Conservation (phyloP, 2,329 filamentous ascomycete species). For the Fusarium sp. region DNA sequence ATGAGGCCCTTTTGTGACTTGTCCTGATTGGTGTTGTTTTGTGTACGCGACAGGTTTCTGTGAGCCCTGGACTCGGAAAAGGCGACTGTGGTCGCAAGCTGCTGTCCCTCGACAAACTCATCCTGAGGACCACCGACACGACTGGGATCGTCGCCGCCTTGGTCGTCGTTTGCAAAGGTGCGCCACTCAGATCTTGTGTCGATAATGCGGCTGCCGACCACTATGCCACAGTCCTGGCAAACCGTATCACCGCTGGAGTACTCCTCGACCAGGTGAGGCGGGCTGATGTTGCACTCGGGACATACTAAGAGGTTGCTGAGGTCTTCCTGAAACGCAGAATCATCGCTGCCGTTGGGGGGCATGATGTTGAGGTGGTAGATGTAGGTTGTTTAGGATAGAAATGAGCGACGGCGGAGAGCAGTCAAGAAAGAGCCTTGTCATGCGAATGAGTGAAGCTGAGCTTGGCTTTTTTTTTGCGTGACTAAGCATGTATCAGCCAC, state of each 20-base stretch:
- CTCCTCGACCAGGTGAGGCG: conserved; percentile 93
- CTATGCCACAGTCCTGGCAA: conserved; percentile 89
- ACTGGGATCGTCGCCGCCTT: conserved; percentile 94
- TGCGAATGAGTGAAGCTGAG: background rate
- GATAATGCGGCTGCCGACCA: conserved; percentile 89
- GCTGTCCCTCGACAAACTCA: conserved; percentile 86
- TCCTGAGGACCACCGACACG: conserved; percentile 97
- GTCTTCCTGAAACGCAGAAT: conserved; percentile 75
- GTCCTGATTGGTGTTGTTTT: conserved; percentile 85
- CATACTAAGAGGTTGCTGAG: conserved; percentile 87
- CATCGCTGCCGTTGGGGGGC: conserved; percentile 49
- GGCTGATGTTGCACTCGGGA: conserved; percentile 87
- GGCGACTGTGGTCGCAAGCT: conserved; percentile 87
- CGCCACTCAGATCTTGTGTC: conserved; percentile 98
- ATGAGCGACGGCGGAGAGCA: conserved; percentile 26
- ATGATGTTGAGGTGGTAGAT: conserved; percentile 58
- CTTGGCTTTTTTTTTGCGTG: conserved; percentile 1
- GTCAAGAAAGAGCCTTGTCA: conserved; percentile 26
- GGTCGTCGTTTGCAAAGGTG: conserved; percentile 98
- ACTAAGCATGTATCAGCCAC: conserved; percentile 19
- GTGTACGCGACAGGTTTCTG: conserved; percentile 81
- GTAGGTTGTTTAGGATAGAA: conserved; percentile 42
- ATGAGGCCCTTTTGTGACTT: conserved; percentile 85
- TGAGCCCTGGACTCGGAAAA: conserved; percentile 78
- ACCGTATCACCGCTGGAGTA: conserved; percentile 93